A percentile compares a stretch with the other conserved stretches of the same genome.
phyloP scores from a whole-genome alignment of 352 stramenopile species.

The Globisporangium recalcitrans region DNA sequence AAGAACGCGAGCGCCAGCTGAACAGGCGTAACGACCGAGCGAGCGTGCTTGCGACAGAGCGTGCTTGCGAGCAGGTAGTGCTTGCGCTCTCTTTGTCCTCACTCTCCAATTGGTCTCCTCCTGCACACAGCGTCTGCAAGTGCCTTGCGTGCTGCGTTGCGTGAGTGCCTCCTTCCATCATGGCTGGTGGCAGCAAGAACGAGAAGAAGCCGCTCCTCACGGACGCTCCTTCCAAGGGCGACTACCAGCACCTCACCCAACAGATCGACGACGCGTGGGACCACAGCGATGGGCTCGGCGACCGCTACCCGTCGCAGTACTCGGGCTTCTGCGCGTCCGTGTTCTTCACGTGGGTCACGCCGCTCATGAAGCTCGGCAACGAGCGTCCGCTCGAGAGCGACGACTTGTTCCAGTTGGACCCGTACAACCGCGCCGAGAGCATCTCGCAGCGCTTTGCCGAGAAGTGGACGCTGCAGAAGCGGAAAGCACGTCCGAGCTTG shows the following conservation, averaged over 20 bases:
- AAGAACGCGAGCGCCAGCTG: neutral
- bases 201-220: slow-evolving; percentile 21
- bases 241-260: slow-evolving; percentile 21
- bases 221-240: slow-evolving; percentile 6
- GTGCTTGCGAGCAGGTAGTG: too few species aligned
- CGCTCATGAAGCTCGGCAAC: slow-evolving; percentile 69
- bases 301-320: slow-evolving; percentile 53
- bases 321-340: slow-evolving; percentile 42
- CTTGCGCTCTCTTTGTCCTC: neutral
- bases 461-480: slow-evolving; percentile 33
- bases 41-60: too few species aligned
- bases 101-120: slow-evolving; percentile 1
- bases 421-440: slow-evolving; percentile 34
- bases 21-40: neutral
- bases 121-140: neutral
- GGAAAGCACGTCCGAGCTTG: slow-evolving; percentile 32
- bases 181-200: slow-evolving; percentile 11
- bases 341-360: slow-evolving; percentile 76
- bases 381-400: slow-evolving; percentile 54
- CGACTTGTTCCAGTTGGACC: slow-evolving; percentile 68
- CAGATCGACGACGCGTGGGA: neutral
- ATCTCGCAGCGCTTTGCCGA: slow-evolving; percentile 37
- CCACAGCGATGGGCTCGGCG: slow-evolving; percentile 26
- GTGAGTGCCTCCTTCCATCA: neutral
- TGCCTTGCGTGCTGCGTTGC: too few species aligned